These are phyloP conservation scores for Amanita fuliginea DNA, from an alignment of 768 basidiomycete species.

Conservation along the genomic window DNA sequence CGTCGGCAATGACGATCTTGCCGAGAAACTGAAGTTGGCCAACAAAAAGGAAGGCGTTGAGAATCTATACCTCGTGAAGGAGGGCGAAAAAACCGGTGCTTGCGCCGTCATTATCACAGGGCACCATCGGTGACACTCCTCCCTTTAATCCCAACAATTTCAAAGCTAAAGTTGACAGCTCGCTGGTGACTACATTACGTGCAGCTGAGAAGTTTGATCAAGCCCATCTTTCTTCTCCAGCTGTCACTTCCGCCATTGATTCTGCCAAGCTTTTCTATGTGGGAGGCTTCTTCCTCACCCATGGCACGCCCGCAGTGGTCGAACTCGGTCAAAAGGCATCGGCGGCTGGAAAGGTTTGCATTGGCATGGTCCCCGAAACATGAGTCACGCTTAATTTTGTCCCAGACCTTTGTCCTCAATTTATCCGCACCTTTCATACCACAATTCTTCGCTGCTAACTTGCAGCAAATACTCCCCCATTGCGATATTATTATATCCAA, in stretches of 20 bases:
- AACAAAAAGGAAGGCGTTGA: constrained; percentile 89
- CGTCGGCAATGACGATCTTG: constrained; percentile 90
- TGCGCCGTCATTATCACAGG: constrained; percentile 95
- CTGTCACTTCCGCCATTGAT: constrained; percentile 67
- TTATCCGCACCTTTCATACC: constrained; percentile 96
- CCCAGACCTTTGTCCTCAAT: constrained; percentile 81
- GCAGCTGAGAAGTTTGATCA: constrained; percentile 85
- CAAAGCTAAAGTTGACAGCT: constrained; percentile 32
- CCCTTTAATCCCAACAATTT: neutral
- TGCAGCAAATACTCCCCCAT: constrained; percentile 74
- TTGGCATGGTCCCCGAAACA: neutral
- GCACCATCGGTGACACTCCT: constrained; percentile 61
- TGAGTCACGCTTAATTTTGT: neutral
- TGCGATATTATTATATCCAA: constrained; percentile 93
- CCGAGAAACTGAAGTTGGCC: constrained; percentile 77
- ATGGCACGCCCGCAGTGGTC: constrained; percentile 65
- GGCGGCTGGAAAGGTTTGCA: constrained; percentile 56
- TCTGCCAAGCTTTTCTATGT: constrained; percentile 85
- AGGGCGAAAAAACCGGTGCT: constrained; percentile 86
- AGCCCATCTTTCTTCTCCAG: constrained; percentile 65
- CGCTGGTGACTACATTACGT: constrained; percentile 84
- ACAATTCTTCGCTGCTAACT: constrained; percentile 80
- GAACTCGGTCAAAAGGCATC: constrained; percentile 73
- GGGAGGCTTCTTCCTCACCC: constrained; percentile 96
- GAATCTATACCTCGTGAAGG: constrained; percentile 81